A percentile compares a stretch with the other conserved stretches of the same genome.
Evolutionary conservation across 352 stramenopile genomes (phyloP).

Genomic region (Pythium aristosporum): DNA sequence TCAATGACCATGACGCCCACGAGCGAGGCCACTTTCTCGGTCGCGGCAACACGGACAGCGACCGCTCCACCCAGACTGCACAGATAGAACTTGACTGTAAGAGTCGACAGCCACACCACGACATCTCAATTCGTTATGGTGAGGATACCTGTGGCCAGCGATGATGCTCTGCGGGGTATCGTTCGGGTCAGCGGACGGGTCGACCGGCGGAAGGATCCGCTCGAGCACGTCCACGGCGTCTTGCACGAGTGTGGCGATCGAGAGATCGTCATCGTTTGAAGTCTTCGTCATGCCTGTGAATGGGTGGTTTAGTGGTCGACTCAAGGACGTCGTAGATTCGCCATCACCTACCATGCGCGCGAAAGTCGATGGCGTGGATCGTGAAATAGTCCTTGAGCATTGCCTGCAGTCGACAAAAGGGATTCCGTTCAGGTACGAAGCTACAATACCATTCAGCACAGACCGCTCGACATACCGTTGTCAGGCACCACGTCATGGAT

Average conservation of each 20-base stretch:
- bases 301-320: neutral
- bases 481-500: constrained; percentile 84
- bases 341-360: constrained; percentile 58
- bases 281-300: constrained; percentile 50
- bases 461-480: constrained; percentile 39
- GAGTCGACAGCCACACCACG: neutral
- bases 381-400: constrained; percentile 72
- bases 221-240: constrained; percentile 62
- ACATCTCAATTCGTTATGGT: neutral
- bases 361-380: constrained; percentile 84
- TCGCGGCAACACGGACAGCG: constrained; percentile 68
- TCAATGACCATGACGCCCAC: constrained; percentile 88
- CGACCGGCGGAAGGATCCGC: constrained; percentile 41
- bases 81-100: neutral
- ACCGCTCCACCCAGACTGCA: constrained; percentile 80
- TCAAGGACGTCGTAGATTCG: neutral
- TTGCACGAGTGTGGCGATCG: constrained; percentile 70
- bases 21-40: constrained; percentile 55
- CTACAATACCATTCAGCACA: neutral
- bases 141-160: constrained; percentile 71
- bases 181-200: constrained; percentile 19
- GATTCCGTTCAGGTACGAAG: neutral
- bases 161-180: constrained; percentile 65
- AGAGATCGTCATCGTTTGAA: constrained; percentile 63
- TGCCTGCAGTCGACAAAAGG: constrained; percentile 33